Percentiles rank a stretch among this genome's conserved stretches.
Conservation (phyloP, 2,329 filamentous ascomycete genomes). For the Ophiostoma sp. region DNA sequence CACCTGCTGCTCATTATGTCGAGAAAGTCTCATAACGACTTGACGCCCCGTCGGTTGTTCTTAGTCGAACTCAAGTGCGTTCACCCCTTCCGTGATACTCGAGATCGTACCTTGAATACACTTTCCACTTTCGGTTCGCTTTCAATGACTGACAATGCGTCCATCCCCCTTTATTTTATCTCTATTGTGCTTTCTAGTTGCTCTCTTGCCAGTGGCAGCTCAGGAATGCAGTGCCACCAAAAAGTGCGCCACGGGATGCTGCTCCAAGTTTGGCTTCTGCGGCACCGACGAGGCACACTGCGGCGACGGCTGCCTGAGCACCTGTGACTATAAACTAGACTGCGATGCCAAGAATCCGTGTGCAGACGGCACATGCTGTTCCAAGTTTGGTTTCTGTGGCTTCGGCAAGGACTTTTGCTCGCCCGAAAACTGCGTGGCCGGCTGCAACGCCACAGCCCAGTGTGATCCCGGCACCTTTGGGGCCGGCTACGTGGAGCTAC, state of each 20-base stretch:
- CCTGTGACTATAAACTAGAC: not conserved
- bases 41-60: not conserved
- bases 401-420: not conserved
- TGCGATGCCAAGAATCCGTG: not conserved
- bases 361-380: not conserved
- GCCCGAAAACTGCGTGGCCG: not conserved
- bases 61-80: not conserved
- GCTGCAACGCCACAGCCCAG: not conserved
- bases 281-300: not conserved
- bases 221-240: not conserved
- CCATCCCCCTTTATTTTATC: not conserved
- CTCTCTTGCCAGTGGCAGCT: not conserved
- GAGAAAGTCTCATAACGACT: not conserved
- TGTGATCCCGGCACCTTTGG: not conserved
- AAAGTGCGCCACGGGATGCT: not conserved
- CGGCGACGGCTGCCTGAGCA: conserved; percentile 1
- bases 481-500: not conserved
- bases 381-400: not conserved
- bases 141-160: not conserved
- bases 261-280: not conserved
- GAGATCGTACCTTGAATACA: not conserved
- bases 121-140: not conserved
- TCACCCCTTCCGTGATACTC: not conserved
- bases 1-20: not conserved
- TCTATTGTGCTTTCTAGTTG: not conserved